Evolutionary conservation across 129 eudicot species (phyloP), one percentile per base, ranked within the genome.

Genomic region (Kitagawia praeruptora): DNA sequence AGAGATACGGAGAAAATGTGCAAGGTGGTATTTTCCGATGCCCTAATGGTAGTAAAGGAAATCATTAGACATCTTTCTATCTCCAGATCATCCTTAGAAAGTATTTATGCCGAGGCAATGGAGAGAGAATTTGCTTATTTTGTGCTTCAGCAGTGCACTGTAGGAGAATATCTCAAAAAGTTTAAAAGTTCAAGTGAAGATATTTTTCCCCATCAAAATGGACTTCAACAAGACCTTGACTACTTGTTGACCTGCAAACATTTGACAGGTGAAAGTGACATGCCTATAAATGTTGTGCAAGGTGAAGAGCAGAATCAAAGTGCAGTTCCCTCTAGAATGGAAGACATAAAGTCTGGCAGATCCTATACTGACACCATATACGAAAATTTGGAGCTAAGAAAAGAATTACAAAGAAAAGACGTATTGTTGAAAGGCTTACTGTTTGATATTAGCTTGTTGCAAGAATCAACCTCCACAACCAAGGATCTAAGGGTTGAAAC

Each of bases 391-490:
- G 84, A 85, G 39, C 88, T 93, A 56, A 80, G 81, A 82, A 88
- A 78, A 81, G 92, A 93, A 80, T 76, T 93, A 75, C 81, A 87
- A 80, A 81, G 92, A 2, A 91, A 91, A 78, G 86, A 83, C 21
- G 73, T 81, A 77, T 53, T 90, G 78, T 75, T 93, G 84, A 87
- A 89, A 82, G 98, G 98, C 72, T 73, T 93, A 72, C 86, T 91
- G 73, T 91, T 93, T 39, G 98, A 93, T 83, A 85, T 91, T 72
- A 93, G 94, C 75, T 84, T 93, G 89, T 83, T 93, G 80, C 98
- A 93, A 80, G 98, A 93, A 87, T 87, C 93, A 78, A 82, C 93
- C 61, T 89, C 92, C 75, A 82, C 89, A 86, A 85, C 83, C 75
- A 86, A 83, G 85, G 98, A 93, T 79, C 72, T 86, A 48, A 89